These are phyloP conservation scores for Populus trichocarpa DNA, from an alignment of 441 rosid species.

Conservation along the genomic window DNA sequence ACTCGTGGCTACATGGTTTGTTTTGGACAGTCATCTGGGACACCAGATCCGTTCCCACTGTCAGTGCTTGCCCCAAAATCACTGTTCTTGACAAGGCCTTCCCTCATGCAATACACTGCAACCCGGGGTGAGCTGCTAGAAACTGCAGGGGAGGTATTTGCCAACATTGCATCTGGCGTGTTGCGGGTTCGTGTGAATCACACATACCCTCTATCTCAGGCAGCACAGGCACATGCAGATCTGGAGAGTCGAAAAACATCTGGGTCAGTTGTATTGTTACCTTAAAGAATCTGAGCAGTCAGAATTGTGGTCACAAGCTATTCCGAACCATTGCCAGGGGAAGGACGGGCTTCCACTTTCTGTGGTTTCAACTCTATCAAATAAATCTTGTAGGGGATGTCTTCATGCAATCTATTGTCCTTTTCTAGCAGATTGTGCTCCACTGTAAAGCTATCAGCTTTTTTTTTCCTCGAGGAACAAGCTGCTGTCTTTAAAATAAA, in stretches of 20 bases:
- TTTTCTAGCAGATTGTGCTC: background rate
- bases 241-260: constrained; percentile 68
- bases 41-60: constrained; percentile 68
- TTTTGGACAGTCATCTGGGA: constrained; percentile 87
- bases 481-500: background rate
- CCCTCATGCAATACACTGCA: constrained; percentile 61
- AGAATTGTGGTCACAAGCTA: background rate
- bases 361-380: background rate
- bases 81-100: constrained; percentile 77
- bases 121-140: constrained; percentile 75
- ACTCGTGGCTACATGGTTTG: constrained; percentile 79
- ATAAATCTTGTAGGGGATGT: background rate
- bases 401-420: background rate
- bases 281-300: constrained; percentile 27
- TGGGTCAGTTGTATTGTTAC: constrained; percentile 74
- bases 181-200: constrained; percentile 63
- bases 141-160: constrained; percentile 71
- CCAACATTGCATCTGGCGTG: constrained; percentile 54
- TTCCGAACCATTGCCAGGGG: background rate
- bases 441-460: background rate
- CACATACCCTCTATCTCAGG: constrained; percentile 64
- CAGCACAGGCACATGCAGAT: constrained; percentile 70
- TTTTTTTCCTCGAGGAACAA: too few relatives aligned
- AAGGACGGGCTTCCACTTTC: background rate
- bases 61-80: constrained; percentile 66